phyloP scores from a whole-genome alignment of 2,329 filamentous ascomycete species.

The Xylariaceae sp. region DNA sequence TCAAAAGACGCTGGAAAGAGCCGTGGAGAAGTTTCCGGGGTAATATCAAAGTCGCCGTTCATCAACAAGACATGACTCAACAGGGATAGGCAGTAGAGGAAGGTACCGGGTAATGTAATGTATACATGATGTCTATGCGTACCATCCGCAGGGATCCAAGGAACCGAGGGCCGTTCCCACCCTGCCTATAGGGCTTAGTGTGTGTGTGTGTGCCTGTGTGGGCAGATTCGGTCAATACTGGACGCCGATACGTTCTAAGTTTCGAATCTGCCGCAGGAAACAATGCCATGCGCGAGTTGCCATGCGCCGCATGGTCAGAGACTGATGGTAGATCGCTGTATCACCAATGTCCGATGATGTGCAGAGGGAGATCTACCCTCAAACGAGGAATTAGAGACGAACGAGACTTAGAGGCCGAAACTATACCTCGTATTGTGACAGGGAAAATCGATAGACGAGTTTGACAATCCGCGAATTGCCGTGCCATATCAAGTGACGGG shows the following conservation, averaged over 20 bases:
- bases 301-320: neutral
- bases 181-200: slow-evolving; percentile 14
- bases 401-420: too few species aligned
- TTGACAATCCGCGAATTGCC: too few species aligned
- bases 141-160: neutral
- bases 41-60: neutral
- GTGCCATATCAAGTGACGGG: too few species aligned
- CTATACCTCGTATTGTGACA: too few species aligned
- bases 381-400: too few species aligned
- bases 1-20: neutral
- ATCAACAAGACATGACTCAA: neutral
- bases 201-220: neutral
- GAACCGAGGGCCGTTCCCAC: slow-evolving; percentile 1
- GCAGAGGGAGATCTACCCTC: neutral
- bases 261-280: slow-evolving; percentile 1
- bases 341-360: neutral
- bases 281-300: neutral
- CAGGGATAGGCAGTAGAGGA: too few species aligned
- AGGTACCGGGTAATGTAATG: neutral
- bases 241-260: neutral
- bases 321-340: too few species aligned
- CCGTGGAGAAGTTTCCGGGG: neutral
- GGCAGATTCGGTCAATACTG: neutral
- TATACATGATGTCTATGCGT: neutral
- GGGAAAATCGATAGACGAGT: too few species aligned